Base-by-base conservation (phyloP, 768 basidiomycete species). In the Floccularia luteovirens region DNA sequence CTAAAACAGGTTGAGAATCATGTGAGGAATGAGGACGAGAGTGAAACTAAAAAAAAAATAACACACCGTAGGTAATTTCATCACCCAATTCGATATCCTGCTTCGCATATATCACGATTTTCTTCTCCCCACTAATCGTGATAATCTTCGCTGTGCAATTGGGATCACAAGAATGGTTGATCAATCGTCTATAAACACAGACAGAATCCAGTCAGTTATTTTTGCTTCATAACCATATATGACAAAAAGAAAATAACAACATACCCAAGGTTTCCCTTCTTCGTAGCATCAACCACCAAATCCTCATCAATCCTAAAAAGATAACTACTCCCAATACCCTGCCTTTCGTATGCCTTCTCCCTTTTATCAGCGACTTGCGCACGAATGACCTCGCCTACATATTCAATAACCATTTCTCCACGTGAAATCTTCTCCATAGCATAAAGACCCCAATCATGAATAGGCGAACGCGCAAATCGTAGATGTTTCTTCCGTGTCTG, bases 341-440 rank as follows among this genome's bases (percentile, higher is more conserved):
- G 90, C 39, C 91, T 75, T 65, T 97, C 90, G 57, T 99, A 99
- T 49, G 82, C 78, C 69, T 96, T 94, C 70, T 99, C 96, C 36
- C 96, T 75, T 59, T 92, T 90, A 51, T 98, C 96, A 20, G 96
- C 96, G 8, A 97, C 90, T 52, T 88, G 85, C 31, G 91, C 90
- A 7, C 96, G 75, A 48, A 97, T 91, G 47, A 97, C 75, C 71
- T 99, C 96, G 14, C 96, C 96, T 5, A 99, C 96, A 54, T 99
- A 99, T 65, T 99, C 96, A 61, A 98, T 97, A 22, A 99, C 94
- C 92, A 99, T 97, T 65, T 99, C 96, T 3, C 91, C 91, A 25
- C 76, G 67, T 4, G 85, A 78, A 48, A 99, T 97, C 54, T 79
- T 77, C 68, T 99, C 96, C 87, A 96, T 88, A 22, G 96, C 93